Base-by-base conservation (phyloP, 2,329 filamentous ascomycete species). In the Penicillium sp. region DNA sequence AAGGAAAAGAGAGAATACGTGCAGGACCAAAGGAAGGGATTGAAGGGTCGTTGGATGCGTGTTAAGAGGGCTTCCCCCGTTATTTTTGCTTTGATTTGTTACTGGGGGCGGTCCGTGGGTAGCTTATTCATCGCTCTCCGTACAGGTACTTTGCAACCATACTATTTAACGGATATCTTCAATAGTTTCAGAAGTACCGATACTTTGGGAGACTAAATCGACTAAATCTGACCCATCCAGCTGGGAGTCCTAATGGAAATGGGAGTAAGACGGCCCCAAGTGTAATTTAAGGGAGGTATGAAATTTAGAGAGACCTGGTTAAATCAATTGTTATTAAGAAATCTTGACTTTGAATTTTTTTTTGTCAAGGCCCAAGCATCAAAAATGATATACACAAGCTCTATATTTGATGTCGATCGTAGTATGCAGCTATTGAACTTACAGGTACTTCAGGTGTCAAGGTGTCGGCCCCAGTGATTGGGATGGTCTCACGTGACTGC, bases 401-500 rank as follows among this genome's bases (percentile, higher is more conserved):
- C 29, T 31, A 15, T 14, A 6, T 15, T 31, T 14, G 29, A 14
- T 42, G 35, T 40, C 15, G 2, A 40, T 6, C 3, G 3, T 3
- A 15, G 35, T 18, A 3, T 31, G 29, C 15, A 31, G 14, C 29
- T 31, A 31, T 31, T 31, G 29, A 31, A 31, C 29, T 31, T 40
- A 20, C 37, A 40, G 37, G 37, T 22, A n/a, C 43, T 23, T 33
- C 18, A 48, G 37, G 37, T 26, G 25, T 26, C 48, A 33, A 49
- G 43, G 43, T 27, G 25, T 27, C 43, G n/a, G 18, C 8, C 22
- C 25, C 14, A 12, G 15, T 45, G 15, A 29, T 27, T 27, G 25
- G 18, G 8, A 25, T 35, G 9, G 26, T 18, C 15, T 46, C 69
- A 72, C 65, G 68, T 72, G 69, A 70, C 47, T 42, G 44, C 22